Evolutionary conservation across 2,329 filamentous ascomycete genomes (phyloP), one percentile per base, ranked within the genome.

Genomic region (Diaporthe vaccinii): DNA sequence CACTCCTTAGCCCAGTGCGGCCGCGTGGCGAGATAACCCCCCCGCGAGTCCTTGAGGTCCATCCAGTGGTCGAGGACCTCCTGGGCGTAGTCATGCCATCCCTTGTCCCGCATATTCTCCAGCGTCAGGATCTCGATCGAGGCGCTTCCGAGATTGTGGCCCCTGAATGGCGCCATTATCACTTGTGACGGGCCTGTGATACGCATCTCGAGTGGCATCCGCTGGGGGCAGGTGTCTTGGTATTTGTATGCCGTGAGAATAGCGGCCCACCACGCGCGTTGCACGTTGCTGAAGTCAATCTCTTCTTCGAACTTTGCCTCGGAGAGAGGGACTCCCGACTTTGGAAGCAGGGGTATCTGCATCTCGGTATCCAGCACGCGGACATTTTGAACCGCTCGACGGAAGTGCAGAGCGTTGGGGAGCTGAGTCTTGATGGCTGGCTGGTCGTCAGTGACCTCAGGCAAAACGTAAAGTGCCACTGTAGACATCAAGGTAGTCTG

Each of bases 1-100:
- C 86, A 87, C 76, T 87, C 85, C 79, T 87, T 87, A 0, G 85
- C 86, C 86, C 85, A 87, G 76, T 87, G 86, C 31, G 86, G 86
- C n/a, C 86, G 77, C 15, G 82, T 80, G 44, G 82, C 81, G 46
- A 86, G 70, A 51, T 79, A 79, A 17, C 78, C 76, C 1, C 84
- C 84, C 31, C 83, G 76, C 0, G 69, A 62, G 62, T 82, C 80
- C 25, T 79, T 82, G 73, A 85, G 85, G 25, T 78, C 77, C 80
- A 84, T 83, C 86, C 86, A 88, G 28, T 82, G 77, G 77, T 87
- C 84, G 2, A 83, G 75, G 7, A 87, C 83, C 51, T 82, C 79
- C 78, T 88, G 86, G 15, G 81, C 81, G 77, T 86, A 87, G 0
- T 78, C 79, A 8, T 78, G 61, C 86, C 87, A 88, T 68, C 84